Percentiles rank a stretch among this genome's conserved stretches.
These are phyloP conservation scores for Leishmania aethiopica DNA, from an alignment of 208 protist genomes.

Conservation along the genomic window DNA sequence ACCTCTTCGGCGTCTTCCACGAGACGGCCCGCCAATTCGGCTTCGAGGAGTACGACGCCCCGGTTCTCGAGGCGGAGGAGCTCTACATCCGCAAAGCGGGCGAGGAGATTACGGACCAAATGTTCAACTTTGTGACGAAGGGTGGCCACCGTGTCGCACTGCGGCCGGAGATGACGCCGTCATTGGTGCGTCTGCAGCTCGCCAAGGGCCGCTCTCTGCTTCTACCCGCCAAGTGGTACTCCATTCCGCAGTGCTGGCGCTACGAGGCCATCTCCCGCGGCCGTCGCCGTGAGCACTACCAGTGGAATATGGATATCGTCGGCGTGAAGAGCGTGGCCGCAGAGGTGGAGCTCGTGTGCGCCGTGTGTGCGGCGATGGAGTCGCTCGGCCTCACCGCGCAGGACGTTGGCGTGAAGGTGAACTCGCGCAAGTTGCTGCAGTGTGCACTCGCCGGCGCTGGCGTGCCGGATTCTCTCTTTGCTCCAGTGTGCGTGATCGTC, in stretches of 20 bases:
- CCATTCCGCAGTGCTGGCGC: constrained; percentile 96
- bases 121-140: constrained; percentile 97
- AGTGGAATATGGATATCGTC: constrained; percentile 98
- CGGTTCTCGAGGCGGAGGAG: constrained; percentile 94
- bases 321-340: constrained; percentile 89
- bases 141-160: constrained; percentile 91
- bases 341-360: constrained; percentile 95
- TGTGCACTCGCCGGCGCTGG: constrained; percentile 76
- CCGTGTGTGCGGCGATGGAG: constrained; percentile 81
- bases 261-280: constrained; percentile 95
- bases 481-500: constrained; percentile 93
- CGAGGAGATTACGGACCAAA: constrained; percentile 97
- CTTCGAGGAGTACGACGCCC: constrained; percentile 97
- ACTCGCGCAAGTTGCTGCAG: constrained; percentile 92
- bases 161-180: constrained; percentile 96
- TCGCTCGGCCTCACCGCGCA: constrained; percentile 83
- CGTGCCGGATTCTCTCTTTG: constrained; percentile 84
- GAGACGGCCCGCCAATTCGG: constrained; percentile 80
- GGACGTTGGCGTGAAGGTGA: constrained; percentile 94
- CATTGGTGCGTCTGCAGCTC: constrained; percentile 91
- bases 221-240: constrained; percentile 96
- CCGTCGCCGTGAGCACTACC: constrained; percentile 95
- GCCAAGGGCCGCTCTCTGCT: constrained; percentile 88
- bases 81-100: constrained; percentile 95
- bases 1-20: constrained; percentile 93